Evolutionary conservation across 2,329 filamentous ascomycete species (phyloP).

Genomic region (Thelonectria olida): DNA sequence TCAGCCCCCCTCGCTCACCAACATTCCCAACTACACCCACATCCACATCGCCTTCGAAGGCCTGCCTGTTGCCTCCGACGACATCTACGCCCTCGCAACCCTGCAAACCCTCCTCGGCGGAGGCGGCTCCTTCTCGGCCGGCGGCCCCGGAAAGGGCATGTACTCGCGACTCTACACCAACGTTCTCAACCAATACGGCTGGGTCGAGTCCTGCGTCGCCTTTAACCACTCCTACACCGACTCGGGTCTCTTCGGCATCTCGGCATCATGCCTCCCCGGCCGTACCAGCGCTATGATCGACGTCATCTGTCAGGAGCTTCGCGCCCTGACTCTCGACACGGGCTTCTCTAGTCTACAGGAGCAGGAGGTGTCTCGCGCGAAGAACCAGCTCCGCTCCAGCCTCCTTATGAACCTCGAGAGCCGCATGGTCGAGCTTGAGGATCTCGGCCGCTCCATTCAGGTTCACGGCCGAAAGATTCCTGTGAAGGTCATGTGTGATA

Average conservation of each 20-base stretch:
- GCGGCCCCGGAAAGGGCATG: slow-evolving; percentile 98
- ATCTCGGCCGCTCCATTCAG: slow-evolving; percentile 93
- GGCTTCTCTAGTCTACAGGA: slow-evolving; percentile 78
- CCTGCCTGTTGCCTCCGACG: slow-evolving; percentile 85
- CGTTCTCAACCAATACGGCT: slow-evolving; percentile 95
- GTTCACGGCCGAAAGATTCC: slow-evolving; percentile 94
- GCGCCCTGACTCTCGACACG: slow-evolving; percentile 77
- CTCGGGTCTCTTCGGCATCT: slow-evolving; percentile 93
- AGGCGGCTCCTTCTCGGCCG: slow-evolving; percentile 95
- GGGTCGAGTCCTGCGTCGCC: slow-evolving; percentile 94
- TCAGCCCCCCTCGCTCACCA: slow-evolving; percentile 80
- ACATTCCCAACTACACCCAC: slow-evolving; percentile 81
- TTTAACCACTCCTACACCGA: slow-evolving; percentile 99
- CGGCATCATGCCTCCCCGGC: slow-evolving; percentile 82
- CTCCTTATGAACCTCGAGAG: slow-evolving; percentile 98
- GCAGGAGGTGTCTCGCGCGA: slow-evolving; percentile 87
- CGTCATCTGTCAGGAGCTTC: slow-evolving; percentile 92
- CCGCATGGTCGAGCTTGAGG: slow-evolving; percentile 96
- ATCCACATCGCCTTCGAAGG: slow-evolving; percentile 97
- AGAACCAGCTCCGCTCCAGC: slow-evolving; percentile 92
- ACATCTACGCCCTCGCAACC: slow-evolving; percentile 96
- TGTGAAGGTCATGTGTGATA: slow-evolving; percentile 89
- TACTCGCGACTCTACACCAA: slow-evolving; percentile 98
- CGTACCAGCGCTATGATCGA: slow-evolving; percentile 87
- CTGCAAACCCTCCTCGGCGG: slow-evolving; percentile 95